phyloP scores from a whole-genome alignment of 2,329 filamentous ascomycete genomes.

The Incumbomyces delicatus region DNA sequence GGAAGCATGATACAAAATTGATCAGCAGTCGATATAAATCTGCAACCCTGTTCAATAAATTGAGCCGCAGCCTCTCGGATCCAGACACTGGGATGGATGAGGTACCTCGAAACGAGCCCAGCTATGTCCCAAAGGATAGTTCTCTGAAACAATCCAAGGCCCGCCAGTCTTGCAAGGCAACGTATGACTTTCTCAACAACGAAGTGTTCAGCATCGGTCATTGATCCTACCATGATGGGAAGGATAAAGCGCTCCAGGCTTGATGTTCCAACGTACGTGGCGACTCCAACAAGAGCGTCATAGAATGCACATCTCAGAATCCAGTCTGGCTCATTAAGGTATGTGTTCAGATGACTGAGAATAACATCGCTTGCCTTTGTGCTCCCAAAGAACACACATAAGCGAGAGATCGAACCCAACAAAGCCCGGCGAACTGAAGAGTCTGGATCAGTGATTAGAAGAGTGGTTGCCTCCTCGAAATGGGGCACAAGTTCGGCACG shows the following conservation, averaged over 20 bases:
- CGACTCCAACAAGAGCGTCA: conserved; percentile 86
- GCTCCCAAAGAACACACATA: conserved; percentile 92
- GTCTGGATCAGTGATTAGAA: conserved; percentile 77
- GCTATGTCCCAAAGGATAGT: conserved; percentile 80
- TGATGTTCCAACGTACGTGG: conserved; percentile 77
- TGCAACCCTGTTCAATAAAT: conserved; percentile 68
- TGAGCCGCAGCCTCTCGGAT: conserved; percentile 81
- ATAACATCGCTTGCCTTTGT: conserved; percentile 93
- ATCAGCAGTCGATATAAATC: conserved; percentile 68
- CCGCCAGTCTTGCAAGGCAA: conserved; percentile 78
- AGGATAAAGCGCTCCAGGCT: conserved; percentile 92
- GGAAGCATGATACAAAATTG: conserved; percentile 74
- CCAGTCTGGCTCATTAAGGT: conserved; percentile 94
- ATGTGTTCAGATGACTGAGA: conserved; percentile 90
- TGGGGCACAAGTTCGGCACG: conserved; percentile 69
- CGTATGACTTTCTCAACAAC: conserved; percentile 86
- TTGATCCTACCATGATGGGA: conserved; percentile 87
- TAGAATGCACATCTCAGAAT: conserved; percentile 94
- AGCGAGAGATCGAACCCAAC: conserved; percentile 75
- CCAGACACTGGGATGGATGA: conserved; percentile 91
- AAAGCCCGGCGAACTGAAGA: conserved; percentile 83
- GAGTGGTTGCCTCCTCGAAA: conserved; percentile 82
- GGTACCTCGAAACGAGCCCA: conserved; percentile 71
- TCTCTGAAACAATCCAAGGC: conserved; percentile 76
- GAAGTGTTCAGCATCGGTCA: conserved; percentile 87